Conservation (phyloP, 768 basidiomycete species). For the Pulveroboletus sp. region DNA sequence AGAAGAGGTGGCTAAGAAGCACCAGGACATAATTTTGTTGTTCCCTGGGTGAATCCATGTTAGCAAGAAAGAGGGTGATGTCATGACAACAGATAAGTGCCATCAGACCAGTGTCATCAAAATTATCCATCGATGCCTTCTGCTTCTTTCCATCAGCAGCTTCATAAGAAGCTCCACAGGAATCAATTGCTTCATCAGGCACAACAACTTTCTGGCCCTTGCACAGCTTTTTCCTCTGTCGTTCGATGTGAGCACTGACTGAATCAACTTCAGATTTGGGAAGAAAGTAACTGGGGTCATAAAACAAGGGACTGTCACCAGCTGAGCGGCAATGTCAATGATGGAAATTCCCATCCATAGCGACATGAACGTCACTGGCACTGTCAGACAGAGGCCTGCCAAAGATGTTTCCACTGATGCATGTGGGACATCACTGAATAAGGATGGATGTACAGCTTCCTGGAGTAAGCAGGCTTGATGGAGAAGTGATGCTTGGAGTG, state of each 20-base stretch:
- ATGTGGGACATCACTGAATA: slow-evolving; percentile 30
- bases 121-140: slow-evolving; percentile 15
- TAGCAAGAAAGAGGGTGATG: slow-evolving; percentile 15
- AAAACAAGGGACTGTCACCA: slow-evolving; percentile 32
- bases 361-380: slow-evolving; percentile 36
- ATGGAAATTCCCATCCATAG: slow-evolving; percentile 38
- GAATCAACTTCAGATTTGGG: slow-evolving; percentile 32
- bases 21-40: background rate
- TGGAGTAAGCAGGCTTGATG: too few species aligned
- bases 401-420: slow-evolving; percentile 17
- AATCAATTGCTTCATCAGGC: slow-evolving; percentile 34
- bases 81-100: slow-evolving; percentile 38
- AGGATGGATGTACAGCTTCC: background rate
- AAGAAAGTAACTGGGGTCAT: slow-evolving; percentile 32
- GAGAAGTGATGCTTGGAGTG: too few species aligned
- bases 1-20: background rate
- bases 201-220: slow-evolving; percentile 14
- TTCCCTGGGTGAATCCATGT: background rate
- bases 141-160: slow-evolving; percentile 33
- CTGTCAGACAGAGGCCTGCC: slow-evolving; percentile 16
- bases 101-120: slow-evolving; percentile 32
- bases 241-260: slow-evolving; percentile 27
- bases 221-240: slow-evolving; percentile 14
- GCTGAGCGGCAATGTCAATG: slow-evolving; percentile 31
- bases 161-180: slow-evolving; percentile 31